phyloP scores from a whole-genome alignment of 441 rosid species.

The Omphalea diandra region DNA sequence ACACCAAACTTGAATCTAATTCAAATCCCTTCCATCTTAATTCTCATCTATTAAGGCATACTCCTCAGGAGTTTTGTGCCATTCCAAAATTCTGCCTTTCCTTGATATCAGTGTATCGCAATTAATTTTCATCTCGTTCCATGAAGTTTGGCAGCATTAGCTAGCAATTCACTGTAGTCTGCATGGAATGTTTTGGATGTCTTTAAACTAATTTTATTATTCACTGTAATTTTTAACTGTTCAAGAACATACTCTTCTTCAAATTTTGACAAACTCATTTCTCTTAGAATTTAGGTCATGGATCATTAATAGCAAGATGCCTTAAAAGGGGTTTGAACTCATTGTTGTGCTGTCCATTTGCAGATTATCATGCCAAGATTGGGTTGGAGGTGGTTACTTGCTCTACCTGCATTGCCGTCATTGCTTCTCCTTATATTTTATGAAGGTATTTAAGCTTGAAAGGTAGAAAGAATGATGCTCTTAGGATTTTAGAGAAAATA shows the following conservation, averaged over 20 bases:
- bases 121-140: neutral
- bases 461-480: slow-evolving; percentile 50
- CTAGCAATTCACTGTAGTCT: neutral
- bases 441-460: slow-evolving; percentile 51
- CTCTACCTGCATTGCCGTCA: slow-evolving; percentile 49
- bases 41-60: too few species aligned
- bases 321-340: neutral
- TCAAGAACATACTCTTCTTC: neutral
- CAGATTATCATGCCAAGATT: slow-evolving; percentile 60
- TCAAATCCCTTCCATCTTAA: too few species aligned
- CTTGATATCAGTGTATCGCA: neutral
- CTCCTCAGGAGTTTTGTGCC: neutral
- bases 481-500: slow-evolving; percentile 42
- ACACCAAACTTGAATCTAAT: too few species aligned
- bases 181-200: neutral
- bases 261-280: neutral
- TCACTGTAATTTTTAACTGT: neutral
- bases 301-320: neutral
- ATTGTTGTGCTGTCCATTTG: slow-evolving; percentile 20
- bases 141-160: too few species aligned
- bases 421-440: slow-evolving; percentile 56
- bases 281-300: neutral
- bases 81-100: too few species aligned
- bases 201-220: neutral
- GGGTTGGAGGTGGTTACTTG: slow-evolving; percentile 71